Conservation (phyloP, 176 grass and related monocot species). For the Oryza officinalis region DNA sequence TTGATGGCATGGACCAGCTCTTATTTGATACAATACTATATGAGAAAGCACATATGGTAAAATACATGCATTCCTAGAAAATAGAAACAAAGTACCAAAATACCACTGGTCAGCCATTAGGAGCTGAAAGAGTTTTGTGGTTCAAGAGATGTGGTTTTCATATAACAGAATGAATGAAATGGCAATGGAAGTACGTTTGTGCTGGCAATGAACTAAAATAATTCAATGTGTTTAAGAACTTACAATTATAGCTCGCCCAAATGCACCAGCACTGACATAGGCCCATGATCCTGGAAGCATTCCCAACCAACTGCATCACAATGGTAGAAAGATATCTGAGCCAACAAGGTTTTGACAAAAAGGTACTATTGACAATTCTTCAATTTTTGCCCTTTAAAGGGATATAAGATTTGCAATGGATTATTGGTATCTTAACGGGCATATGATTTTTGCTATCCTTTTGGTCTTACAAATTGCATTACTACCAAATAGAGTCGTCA, state of each 20-base stretch:
- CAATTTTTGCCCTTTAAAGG: conserved; percentile 3
- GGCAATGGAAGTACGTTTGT: not conserved
- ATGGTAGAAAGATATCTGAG: conserved; percentile 40
- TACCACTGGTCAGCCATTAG: not conserved
- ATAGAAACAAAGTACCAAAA: conserved; percentile 6
- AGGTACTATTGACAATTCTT: not conserved
- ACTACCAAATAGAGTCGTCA: not conserved
- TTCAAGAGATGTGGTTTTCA: not conserved
- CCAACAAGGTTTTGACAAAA: not conserved
- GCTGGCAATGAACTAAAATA: conserved; percentile 17
- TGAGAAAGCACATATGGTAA: not conserved
- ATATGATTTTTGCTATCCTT: conserved; percentile 13
- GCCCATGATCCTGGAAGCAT: conserved; percentile 99
- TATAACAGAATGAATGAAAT: not conserved
- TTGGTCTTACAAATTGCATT: conserved; percentile 14
- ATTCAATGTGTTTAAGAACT: conserved; percentile 33
- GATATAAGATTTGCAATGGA: not conserved
- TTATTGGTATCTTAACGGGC: not conserved
- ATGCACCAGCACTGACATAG: conserved; percentile 99
- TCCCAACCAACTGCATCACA: conserved; percentile 83
- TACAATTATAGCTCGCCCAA: conserved; percentile 96
- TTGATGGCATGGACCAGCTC: not conserved
- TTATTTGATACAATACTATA: conserved; percentile 10
- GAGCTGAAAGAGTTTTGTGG: conserved; percentile 1
- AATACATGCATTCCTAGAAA: not conserved